Percentiles rank a stretch among this genome's conserved stretches.
phyloP scores from a whole-genome alignment of 75 land plant species.

The Gnetum montanum region DNA sequence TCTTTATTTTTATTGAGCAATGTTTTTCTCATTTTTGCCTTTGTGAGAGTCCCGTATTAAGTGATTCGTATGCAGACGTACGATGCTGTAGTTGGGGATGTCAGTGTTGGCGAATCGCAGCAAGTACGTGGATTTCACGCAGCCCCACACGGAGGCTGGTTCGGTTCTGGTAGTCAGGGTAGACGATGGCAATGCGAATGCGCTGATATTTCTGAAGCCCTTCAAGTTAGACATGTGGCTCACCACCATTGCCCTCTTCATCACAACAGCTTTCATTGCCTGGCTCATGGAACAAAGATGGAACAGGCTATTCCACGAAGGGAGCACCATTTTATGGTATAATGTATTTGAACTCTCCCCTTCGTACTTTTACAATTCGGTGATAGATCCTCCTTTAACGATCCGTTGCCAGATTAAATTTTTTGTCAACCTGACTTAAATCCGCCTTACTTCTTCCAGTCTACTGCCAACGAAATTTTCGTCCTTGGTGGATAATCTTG shows the following conservation, averaged over 20 bases:
- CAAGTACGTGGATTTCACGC: constrained; percentile 48
- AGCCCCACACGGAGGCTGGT: constrained; percentile 48
- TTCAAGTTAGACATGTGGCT: constrained; percentile 47
- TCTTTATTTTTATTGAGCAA: too few species aligned
- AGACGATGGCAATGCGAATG: constrained; percentile 9
- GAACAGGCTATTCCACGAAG: constrained; percentile 49
- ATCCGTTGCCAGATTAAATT: too few species aligned
- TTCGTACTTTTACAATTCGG: too few species aligned
- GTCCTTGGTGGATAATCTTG: too few species aligned
- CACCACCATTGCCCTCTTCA: constrained; percentile 30
- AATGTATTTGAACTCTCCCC: background rate
- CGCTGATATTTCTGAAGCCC: constrained; percentile 35
- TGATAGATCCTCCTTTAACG: too few species aligned
- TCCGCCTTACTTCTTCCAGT: too few species aligned
- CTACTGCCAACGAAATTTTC: too few species aligned
- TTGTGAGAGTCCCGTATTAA: too few species aligned
- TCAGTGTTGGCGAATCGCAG: constrained; percentile 33
- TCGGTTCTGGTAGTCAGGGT: constrained; percentile 36
- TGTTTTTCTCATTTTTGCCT: too few species aligned
- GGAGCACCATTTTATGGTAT: constrained; percentile 57
- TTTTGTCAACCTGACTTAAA: too few species aligned
- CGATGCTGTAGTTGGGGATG: constrained; percentile 65
- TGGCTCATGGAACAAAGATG: constrained; percentile 54
- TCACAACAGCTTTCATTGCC: constrained; percentile 43
- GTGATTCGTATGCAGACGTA: constrained; percentile 27